Evolutionary conservation across 164 flowering plant species (phyloP).

Genomic region (Warburgia ugandensis): DNA sequence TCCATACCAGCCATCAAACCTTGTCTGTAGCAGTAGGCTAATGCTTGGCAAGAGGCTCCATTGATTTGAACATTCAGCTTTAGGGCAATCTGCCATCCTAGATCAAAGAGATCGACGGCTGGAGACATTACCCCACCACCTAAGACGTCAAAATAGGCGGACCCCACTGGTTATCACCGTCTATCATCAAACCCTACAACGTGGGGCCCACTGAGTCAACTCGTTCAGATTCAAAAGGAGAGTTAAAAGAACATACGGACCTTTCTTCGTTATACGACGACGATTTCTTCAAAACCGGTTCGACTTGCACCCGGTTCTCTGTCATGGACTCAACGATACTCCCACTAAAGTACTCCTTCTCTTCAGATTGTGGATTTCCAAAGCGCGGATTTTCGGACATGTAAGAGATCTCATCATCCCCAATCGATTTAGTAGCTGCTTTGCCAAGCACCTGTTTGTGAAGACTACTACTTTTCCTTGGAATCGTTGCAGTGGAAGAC

Average conservation of each 20-base stretch:
- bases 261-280: slow-evolving; percentile 73
- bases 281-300: slow-evolving; percentile 45
- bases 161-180: neutral
- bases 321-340: slow-evolving; percentile 63
- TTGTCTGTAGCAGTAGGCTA: too few species aligned
- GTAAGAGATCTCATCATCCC: slow-evolving; percentile 37
- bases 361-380: slow-evolving; percentile 59
- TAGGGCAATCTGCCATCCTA: too few species aligned
- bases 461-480: slow-evolving; percentile 23
- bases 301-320: slow-evolving; percentile 22
- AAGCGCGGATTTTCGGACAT: slow-evolving; percentile 89
- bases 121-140: too few species aligned
- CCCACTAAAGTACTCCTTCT: slow-evolving; percentile 90
- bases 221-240: neutral
- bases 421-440: slow-evolving; percentile 17
- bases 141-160: neutral
- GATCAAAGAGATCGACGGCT: too few species aligned
- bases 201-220: neutral
- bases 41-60: too few species aligned
- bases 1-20: too few species aligned
- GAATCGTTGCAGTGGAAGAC: neutral
- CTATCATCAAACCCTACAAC: neutral
- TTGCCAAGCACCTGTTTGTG: slow-evolving; percentile 38
- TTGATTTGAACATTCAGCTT: too few species aligned
- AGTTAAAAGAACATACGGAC: slow-evolving; percentile 15